These are phyloP conservation scores for Ceratocystis variospora DNA, from an alignment of 2,329 filamentous ascomycete species.

Conservation along the genomic window DNA sequence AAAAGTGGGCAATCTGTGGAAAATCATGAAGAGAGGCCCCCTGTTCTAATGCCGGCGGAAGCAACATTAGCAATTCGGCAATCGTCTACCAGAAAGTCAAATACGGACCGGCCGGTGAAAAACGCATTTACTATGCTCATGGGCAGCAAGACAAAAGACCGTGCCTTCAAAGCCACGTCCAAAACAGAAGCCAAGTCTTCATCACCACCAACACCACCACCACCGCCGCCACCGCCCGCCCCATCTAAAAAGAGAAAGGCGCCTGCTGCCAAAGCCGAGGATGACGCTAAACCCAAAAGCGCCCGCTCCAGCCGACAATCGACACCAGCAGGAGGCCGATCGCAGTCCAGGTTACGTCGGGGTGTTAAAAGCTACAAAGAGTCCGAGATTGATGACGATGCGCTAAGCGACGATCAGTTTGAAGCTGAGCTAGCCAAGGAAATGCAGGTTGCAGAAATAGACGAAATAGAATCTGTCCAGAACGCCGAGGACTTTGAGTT, in stretches of 20 bases:
- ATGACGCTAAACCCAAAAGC: slow-evolving; percentile 46
- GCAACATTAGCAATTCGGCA: slow-evolving; percentile 10
- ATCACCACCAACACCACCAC: not conserved
- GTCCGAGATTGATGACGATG: slow-evolving; percentile 45
- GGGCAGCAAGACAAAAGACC: slow-evolving; percentile 24
- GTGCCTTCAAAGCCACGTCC: not conserved
- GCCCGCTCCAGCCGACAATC: slow-evolving; percentile 60
- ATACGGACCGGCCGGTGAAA: slow-evolving; percentile 17
- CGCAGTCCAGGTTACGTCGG: slow-evolving; percentile 31
- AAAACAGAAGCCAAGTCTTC: not conserved
- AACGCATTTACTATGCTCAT: slow-evolving; percentile 45
- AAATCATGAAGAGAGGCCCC: not conserved
- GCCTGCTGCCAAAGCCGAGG: slow-evolving; percentile 23
- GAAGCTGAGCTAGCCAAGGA: slow-evolving; percentile 62
- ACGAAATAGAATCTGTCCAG: slow-evolving; percentile 40
- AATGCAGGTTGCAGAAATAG: slow-evolving; percentile 34
- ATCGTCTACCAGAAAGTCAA: not conserved
- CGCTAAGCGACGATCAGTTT: slow-evolving; percentile 69
- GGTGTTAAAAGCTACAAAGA: slow-evolving; percentile 27
- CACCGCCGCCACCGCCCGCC: not conserved
- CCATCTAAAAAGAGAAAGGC: slow-evolving; percentile 23
- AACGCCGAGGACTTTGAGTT: slow-evolving; percentile 24
- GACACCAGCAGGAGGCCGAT: slow-evolving; percentile 49
- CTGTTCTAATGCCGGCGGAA: not conserved
- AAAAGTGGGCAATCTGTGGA: slow-evolving; percentile 1